These are phyloP conservation scores for Trapa bicornis DNA, from an alignment of 345 rosid genomes.

Conservation along the genomic window DNA sequence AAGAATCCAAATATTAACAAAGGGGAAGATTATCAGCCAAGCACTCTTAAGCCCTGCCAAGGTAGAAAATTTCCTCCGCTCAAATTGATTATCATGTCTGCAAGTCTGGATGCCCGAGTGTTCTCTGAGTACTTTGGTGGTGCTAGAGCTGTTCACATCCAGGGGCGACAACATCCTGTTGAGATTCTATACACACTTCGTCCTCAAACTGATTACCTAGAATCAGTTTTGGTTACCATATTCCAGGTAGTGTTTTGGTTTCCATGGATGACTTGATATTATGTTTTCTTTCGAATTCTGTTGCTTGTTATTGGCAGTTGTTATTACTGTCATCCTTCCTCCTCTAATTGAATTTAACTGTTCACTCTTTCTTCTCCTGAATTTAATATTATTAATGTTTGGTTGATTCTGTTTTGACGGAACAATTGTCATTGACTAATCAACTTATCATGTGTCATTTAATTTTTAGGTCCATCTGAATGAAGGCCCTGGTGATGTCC, in stretches of 20 bases:
- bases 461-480: constrained; percentile 57
- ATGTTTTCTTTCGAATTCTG: background rate
- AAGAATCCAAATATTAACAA: constrained; percentile 21
- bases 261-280: background rate
- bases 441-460: background rate
- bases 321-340: background rate
- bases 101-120: constrained; percentile 87
- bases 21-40: constrained; percentile 21
- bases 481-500: constrained; percentile 77
- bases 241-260: constrained; percentile 47
- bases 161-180: constrained; percentile 78
- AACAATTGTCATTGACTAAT: background rate
- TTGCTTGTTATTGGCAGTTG: background rate
- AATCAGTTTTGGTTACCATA: constrained; percentile 60
- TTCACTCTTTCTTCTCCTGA: background rate
- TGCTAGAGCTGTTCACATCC: constrained; percentile 79
- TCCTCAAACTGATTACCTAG: constrained; percentile 66
- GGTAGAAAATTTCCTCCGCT: constrained; percentile 43
- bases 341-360: background rate
- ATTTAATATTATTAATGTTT: background rate
- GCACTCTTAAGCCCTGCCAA: constrained; percentile 32
- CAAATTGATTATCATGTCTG: constrained; percentile 88
- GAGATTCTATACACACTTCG: constrained; percentile 57
- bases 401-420: background rate
- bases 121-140: constrained; percentile 75